These are phyloP conservation scores for Cyclocybe aegerita DNA, from an alignment of 768 basidiomycete genomes.

Conservation along the genomic window DNA sequence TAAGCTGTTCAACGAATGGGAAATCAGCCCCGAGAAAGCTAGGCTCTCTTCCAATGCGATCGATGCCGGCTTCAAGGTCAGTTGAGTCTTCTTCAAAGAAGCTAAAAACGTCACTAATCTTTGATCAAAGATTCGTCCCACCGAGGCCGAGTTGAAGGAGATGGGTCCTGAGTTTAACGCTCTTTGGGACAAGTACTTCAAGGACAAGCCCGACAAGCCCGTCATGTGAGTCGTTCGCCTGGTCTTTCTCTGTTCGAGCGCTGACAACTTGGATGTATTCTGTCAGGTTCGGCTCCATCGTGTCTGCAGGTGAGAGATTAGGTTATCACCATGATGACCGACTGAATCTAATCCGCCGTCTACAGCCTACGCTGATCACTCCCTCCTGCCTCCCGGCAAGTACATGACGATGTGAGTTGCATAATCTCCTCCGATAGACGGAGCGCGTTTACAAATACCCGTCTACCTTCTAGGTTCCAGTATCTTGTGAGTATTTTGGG, in stretches of 20 bases:
- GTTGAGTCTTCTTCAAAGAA: not conserved
- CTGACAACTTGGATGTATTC: not conserved
- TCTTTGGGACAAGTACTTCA: slow-evolving; percentile 71
- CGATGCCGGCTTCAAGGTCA: slow-evolving; percentile 73
- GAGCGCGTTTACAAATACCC: not conserved
- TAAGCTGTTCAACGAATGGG: slow-evolving; percentile 63
- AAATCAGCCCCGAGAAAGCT: slow-evolving; percentile 64
- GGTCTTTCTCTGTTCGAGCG: not conserved
- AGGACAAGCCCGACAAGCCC: slow-evolving; percentile 79
- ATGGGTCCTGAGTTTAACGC: slow-evolving; percentile 78
- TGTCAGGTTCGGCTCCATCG: slow-evolving; percentile 61
- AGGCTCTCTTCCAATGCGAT: slow-evolving; percentile 69
- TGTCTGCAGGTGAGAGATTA: slow-evolving; percentile 47
- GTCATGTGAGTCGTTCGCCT: slow-evolving; percentile 48
- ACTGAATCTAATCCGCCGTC: not conserved
- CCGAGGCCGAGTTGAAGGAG: slow-evolving; percentile 67
- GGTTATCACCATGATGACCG: not conserved
- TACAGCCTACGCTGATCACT: slow-evolving; percentile 67
- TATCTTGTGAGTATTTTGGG: slow-evolving; percentile 43
- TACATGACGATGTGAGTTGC: slow-evolving; percentile 59
- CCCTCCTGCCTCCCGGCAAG: slow-evolving; percentile 68
- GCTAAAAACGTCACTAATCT: not conserved
- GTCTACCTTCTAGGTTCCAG: slow-evolving; percentile 46
- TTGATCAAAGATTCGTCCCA: slow-evolving; percentile 58
- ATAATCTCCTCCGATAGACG: not conserved